Evolutionary conservation across 441 rosid species (phyloP), one percentile per base, ranked within the genome.

Genomic region (Erodium chrysanthum): DNA sequence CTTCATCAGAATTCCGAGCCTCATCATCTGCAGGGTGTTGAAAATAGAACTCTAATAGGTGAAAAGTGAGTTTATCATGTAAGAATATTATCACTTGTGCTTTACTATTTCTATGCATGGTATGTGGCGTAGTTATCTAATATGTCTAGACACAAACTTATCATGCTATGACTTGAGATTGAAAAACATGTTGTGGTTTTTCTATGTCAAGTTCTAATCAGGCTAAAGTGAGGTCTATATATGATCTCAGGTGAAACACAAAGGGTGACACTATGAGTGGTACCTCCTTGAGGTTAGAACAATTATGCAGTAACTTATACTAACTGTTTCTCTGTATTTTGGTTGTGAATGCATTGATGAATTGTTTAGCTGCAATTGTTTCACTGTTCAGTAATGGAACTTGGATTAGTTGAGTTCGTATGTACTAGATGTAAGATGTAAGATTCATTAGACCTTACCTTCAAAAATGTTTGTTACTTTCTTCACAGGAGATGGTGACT

Each of bases 401-500:
- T 25, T 48, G 25, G 27, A 7, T 58, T 33, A 66, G 29, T 21
- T n/a, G 31, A 61, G 29, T 23, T 12, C 42, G 7, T 11, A 27
- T 10, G 15, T 22, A 48, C 18, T 11, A 12, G 29, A 33, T 54
- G 5, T 15, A 20, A 7, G n/a, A 66, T n/a, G 44, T 31, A 61
- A 48, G 40, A 27, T 42, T 27, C 4, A 7, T 0, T n/a, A 62
- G 66, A 70, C 37, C 76, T 79, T 68, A 90, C 97, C 99, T 82
- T 78, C 82, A 68, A 86, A 83, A 76, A 73, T 77, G 63, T 74
- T 74, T 75, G 90, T 79, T 77, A 75, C 85, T 82, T 84, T 88
- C 79, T 84, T 87, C 75, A 88, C 85, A 3, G 97, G 96, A 23
- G 94, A 90, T 73, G 91, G 96, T 67, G 83, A 79, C 68, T 91